Percentiles rank a stretch among this genome's conserved stretches.
phyloP scores from a whole-genome alignment of 2,329 filamentous ascomycete genomes.

The Diplodia sapinea region DNA sequence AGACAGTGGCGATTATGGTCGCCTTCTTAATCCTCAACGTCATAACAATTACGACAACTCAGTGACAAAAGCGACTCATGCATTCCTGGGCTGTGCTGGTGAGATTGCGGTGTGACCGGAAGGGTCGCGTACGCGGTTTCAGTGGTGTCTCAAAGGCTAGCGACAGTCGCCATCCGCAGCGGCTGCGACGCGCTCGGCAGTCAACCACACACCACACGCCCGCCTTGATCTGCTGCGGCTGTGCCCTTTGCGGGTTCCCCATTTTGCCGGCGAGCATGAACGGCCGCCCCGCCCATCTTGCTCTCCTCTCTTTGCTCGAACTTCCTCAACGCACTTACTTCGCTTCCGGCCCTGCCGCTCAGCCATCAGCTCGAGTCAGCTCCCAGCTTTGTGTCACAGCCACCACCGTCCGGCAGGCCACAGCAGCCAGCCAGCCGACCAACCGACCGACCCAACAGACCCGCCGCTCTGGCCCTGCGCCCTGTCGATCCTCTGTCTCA shows the following conservation, averaged over 20 bases:
- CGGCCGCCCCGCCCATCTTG: slow-evolving; percentile 1
- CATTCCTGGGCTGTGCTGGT: neutral
- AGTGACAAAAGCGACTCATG: slow-evolving; percentile 3
- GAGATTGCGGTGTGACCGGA: slow-evolving; percentile 15
- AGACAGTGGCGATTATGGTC: slow-evolving; percentile 14
- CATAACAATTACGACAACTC: neutral
- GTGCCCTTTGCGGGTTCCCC: neutral
- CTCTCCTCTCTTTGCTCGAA: neutral
- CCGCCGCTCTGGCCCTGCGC: neutral
- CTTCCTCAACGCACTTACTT: neutral
- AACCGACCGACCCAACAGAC: neutral
- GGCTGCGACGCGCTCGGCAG: slow-evolving; percentile 24
- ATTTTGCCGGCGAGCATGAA: neutral
- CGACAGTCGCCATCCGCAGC: slow-evolving; percentile 10
- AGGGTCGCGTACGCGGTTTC: slow-evolving; percentile 25
- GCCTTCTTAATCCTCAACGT: slow-evolving; percentile 17
- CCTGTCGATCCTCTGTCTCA: slow-evolving; percentile 26
- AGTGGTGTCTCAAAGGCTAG: slow-evolving; percentile 12
- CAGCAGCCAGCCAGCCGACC: too few relatives aligned
- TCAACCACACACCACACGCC: neutral
- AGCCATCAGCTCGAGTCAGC: neutral
- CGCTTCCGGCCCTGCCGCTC: neutral
- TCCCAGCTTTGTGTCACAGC: neutral
- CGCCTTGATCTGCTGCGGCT: neutral
- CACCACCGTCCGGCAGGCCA: too few relatives aligned